phyloP scores from a whole-genome alignment of 768 basidiomycete species.

The Leccinum uliginosum region DNA sequence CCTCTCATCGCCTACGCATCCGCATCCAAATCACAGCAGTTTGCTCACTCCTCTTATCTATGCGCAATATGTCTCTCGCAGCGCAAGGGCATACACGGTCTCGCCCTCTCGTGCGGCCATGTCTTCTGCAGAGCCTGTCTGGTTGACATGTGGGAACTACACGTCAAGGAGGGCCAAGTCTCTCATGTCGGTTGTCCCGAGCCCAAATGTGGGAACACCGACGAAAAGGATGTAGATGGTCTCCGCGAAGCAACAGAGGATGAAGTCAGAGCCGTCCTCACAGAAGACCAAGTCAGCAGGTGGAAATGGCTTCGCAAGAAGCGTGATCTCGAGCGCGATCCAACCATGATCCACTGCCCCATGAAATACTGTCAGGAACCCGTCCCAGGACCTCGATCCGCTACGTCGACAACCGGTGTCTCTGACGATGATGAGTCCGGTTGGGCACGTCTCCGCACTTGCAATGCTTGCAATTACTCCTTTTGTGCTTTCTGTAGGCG shows the following conservation, averaged over 20 bases:
- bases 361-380: slow-evolving; percentile 77
- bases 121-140: slow-evolving; percentile 84
- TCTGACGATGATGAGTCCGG: slow-evolving; percentile 50
- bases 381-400: slow-evolving; percentile 52
- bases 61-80: slow-evolving; percentile 77
- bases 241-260: slow-evolving; percentile 57
- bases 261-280: slow-evolving; percentile 68
- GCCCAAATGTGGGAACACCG: slow-evolving; percentile 64
- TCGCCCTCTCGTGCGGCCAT: slow-evolving; percentile 68
- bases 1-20: slow-evolving; percentile 48
- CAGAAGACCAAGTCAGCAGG: slow-evolving; percentile 57
- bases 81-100: slow-evolving; percentile 70
- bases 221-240: slow-evolving; percentile 21
- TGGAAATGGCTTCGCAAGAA: slow-evolving; percentile 81
- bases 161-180: slow-evolving; percentile 76
- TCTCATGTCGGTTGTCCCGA: slow-evolving; percentile 78
- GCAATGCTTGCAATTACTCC: slow-evolving; percentile 64
- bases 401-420: slow-evolving; percentile 8
- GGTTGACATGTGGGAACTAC: slow-evolving; percentile 76
- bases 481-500: slow-evolving; percentile 82
- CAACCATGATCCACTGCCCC: slow-evolving; percentile 77
- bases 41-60: slow-evolving; percentile 59
- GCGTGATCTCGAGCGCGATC: slow-evolving; percentile 70
- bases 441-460: slow-evolving; percentile 72
- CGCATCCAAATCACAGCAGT: slow-evolving; percentile 44